Percentiles rank a stretch among this genome's conserved stretches.
These are phyloP conservation scores for Leucosporidium yakuticum DNA, from an alignment of 768 basidiomycete genomes.

Conservation along the genomic window DNA sequence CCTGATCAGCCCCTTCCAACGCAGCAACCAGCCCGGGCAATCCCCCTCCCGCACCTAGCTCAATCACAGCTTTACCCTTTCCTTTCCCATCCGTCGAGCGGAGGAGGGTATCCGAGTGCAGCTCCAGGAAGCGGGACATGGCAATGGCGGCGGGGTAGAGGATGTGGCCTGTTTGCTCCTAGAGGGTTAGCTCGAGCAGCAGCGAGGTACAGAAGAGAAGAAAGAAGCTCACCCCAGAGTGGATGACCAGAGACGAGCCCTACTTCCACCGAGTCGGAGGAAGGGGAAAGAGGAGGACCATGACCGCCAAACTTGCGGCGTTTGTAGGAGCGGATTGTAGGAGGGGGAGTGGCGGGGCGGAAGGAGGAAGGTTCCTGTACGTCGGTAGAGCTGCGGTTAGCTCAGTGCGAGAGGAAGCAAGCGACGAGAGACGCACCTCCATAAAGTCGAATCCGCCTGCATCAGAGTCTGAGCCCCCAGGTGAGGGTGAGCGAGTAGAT, in stretches of 20 bases:
- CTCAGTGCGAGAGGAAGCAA: not conserved
- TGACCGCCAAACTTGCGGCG: slow-evolving; percentile 23
- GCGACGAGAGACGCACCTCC: not conserved
- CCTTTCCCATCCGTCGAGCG: slow-evolving; percentile 11
- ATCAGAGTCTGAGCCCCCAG: not conserved
- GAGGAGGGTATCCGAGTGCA: slow-evolving; percentile 35
- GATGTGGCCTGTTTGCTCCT: slow-evolving; percentile 35
- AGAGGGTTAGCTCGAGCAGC: not conserved
- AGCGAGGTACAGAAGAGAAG: not conserved
- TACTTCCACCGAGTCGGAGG: slow-evolving; percentile 12
- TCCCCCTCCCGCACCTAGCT: slow-evolving; percentile 90
- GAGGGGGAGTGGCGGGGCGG: slow-evolving; percentile 24
- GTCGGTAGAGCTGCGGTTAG: not conserved
- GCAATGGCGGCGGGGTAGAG: slow-evolving; percentile 41
- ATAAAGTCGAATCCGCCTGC: slow-evolving; percentile 1
- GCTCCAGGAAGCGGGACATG: slow-evolving; percentile 39
- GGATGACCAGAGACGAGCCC: slow-evolving; percentile 33
- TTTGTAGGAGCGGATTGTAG: slow-evolving; percentile 22
- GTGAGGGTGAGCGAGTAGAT: not conserved
- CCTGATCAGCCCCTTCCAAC: slow-evolving; percentile 64
- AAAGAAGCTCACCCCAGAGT: slow-evolving; percentile 25
- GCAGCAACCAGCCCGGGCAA: slow-evolving; percentile 73
- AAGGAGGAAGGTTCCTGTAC: slow-evolving; percentile 26
- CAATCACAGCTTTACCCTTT: slow-evolving; percentile 54
- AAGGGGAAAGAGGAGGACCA: not conserved